Evolutionary conservation across 1,139 yeast species (phyloP).

Genomic region (Hansenula sp.): DNA sequence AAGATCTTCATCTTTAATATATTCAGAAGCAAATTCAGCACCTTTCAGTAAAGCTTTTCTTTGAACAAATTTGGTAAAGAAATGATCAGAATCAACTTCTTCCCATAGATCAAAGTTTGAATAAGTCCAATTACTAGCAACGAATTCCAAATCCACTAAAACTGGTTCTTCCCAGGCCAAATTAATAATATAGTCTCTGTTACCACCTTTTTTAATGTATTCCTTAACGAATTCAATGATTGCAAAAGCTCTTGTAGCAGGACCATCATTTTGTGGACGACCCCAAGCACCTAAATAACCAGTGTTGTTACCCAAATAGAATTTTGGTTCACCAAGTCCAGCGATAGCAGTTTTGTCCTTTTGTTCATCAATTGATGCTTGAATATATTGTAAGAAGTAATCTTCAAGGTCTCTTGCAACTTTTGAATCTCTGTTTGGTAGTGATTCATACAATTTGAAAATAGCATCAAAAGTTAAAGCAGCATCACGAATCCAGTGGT

Average conservation of each 20-base stretch:
- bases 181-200: constrained; percentile 21
- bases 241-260: constrained; percentile 70
- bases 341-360: constrained; percentile 38
- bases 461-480: constrained; percentile 71
- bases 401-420: constrained; percentile 39
- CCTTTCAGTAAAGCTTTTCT: constrained; percentile 61
- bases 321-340: constrained; percentile 88
- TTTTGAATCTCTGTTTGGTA: constrained; percentile 24
- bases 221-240: constrained; percentile 48
- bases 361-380: constrained; percentile 53
- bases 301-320: constrained; percentile 51
- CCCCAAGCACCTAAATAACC: constrained; percentile 73
- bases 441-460: constrained; percentile 33
- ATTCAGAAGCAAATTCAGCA: constrained; percentile 20
- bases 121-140: constrained; percentile 54
- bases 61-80: constrained; percentile 71
- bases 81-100: constrained; percentile 66
- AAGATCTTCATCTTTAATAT: constrained; percentile 37
- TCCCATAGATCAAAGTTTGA: constrained; percentile 87
- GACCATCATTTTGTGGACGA: constrained; percentile 91
- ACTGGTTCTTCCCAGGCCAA: constrained; percentile 46
- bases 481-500: constrained; percentile 84
- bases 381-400: constrained; percentile 37
- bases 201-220: constrained; percentile 22
- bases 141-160: constrained; percentile 65